Conservation (phyloP, 305 asterid genomes). For the Ajuga reptans region DNA sequence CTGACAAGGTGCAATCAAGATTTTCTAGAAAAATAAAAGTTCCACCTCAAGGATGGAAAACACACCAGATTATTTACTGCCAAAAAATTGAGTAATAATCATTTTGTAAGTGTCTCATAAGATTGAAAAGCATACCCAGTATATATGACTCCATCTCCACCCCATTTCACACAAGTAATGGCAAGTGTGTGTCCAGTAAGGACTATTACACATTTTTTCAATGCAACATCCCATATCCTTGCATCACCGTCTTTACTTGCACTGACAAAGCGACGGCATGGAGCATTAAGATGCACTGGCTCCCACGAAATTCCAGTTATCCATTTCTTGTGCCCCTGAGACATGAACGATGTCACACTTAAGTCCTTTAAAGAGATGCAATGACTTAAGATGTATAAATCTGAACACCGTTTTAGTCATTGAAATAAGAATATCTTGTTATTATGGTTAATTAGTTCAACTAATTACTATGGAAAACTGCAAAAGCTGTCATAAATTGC, state of each 20-base stretch:
- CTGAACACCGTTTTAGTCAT: background rate
- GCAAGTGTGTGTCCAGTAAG: conserved; percentile 92
- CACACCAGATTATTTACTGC: background rate
- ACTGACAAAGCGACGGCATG: conserved; percentile 88
- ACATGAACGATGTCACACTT: conserved; percentile 19
- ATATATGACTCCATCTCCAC: conserved; percentile 91
- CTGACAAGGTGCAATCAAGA: background rate
- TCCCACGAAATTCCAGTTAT: conserved; percentile 97
- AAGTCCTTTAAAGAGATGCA: conserved; percentile 4
- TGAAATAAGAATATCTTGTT: background rate
- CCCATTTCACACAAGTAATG: conserved; percentile 95
- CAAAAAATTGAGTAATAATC: background rate
- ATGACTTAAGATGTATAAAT: conserved; percentile 6
- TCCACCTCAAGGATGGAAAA: conserved; percentile 9
- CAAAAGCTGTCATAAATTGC: background rate
- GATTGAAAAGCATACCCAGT: conserved; percentile 59
- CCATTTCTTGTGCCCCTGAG: conserved; percentile 98
- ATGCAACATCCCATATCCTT: conserved; percentile 82
- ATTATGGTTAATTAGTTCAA: background rate
- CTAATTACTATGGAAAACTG: background rate
- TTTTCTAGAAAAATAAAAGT: conserved; percentile 3
- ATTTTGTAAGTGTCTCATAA: background rate
- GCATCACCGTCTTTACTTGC: conserved; percentile 99
- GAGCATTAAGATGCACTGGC: conserved; percentile 87
- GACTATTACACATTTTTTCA: conserved; percentile 57